Base-by-base conservation (phyloP, 75 land plant genomes). In the Pseudotsuga menziesii region DNA sequence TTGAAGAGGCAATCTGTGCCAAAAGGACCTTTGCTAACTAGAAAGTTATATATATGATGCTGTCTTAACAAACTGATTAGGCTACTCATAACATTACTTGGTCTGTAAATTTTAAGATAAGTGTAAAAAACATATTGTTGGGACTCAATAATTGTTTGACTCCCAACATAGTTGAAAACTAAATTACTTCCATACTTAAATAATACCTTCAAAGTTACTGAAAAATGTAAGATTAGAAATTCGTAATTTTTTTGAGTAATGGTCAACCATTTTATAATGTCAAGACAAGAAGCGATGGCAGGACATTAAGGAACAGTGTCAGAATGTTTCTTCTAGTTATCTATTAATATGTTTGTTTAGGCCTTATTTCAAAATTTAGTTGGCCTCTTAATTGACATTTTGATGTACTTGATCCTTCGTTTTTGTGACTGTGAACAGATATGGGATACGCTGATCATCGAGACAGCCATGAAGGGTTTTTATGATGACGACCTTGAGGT, bases 391-490 rank as follows among this genome's bases (percentile, higher is more conserved):
- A 16, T 0, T 26, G 17, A 14, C 27, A 17, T 20, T 41, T 7
- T 66, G 20, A 7, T 67, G 12, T 2, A 20, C 6, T 64, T 29
- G 5, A 19, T 16, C 20, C 19, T 6, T 67, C n/a, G 36, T 15
- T 39, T 67, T 0, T 8, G 19, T 54, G 27, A 56, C 26, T 54
- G 36, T 41, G 8, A 26, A 56, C 78, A 89, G 93, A 78, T 89
- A 4, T 91, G 93, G 93, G 93, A 91, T 79, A 75, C 55, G 17
- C 80, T 62, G 14, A 83, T 91, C 27, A 80, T 91, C 29, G 77
- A 79, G 63, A 79, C 84, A 22, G 81, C 87, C 39, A 82, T 82
- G 80, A 70, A 67, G 26, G 75, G 72, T 14, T 85, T 85, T 64
- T 83, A 79, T 39, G 41, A 57, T 11, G 26, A 63, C 14, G 81